phyloP scores from a whole-genome alignment of 2,329 filamentous ascomycete genomes.

The Exserohilum rostratum region DNA sequence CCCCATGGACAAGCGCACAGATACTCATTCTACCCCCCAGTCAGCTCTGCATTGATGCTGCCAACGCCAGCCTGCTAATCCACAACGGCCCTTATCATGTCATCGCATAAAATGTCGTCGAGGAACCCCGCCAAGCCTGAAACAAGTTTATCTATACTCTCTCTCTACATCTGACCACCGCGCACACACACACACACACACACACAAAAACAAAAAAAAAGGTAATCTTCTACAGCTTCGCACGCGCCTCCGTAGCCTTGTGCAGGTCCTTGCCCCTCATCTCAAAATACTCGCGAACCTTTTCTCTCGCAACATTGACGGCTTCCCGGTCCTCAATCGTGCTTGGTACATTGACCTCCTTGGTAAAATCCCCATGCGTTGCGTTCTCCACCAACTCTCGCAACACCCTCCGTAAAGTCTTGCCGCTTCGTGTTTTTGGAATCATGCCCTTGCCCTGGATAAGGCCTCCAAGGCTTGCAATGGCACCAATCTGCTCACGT shows the following conservation, averaged over 20 bases:
- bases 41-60: no score
- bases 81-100: no score
- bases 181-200: no score
- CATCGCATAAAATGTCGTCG: no score
- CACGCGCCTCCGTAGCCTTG: conserved; percentile 46
- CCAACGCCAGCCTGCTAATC: no score
- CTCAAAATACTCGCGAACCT: conserved; percentile 77
- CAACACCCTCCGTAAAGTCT: conserved; percentile 82
- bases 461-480: conserved; percentile 83
- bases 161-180: no score
- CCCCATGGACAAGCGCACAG: no score
- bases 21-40: no score
- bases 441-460: conserved; percentile 87
- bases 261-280: conserved; percentile 48
- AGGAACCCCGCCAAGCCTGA: no score
- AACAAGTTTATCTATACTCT: background rate
- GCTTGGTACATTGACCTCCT: conserved; percentile 74
- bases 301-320: conserved; percentile 73
- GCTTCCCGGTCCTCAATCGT: conserved; percentile 83
- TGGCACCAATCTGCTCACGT: conserved; percentile 81
- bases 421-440: conserved; percentile 89
- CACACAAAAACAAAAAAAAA: background rate
- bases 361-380: conserved; percentile 73
- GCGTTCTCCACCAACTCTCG: conserved; percentile 85
- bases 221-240: conserved; percentile 51